Conservation (phyloP, 257 asterid genomes). For the Voacanga thouarsii region DNA sequence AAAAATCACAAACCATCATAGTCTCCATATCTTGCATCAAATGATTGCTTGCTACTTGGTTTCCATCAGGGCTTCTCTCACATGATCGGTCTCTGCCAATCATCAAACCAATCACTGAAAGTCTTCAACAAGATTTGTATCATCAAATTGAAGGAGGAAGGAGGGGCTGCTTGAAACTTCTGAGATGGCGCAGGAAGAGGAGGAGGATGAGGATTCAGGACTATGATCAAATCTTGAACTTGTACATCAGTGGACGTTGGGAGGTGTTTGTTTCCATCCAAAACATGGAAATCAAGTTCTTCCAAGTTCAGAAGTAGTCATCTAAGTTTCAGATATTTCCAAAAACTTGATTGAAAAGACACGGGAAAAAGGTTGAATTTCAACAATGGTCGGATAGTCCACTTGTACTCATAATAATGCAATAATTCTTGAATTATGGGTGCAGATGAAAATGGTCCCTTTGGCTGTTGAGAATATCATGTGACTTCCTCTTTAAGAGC, state of each 20-base stretch:
- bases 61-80: background rate
- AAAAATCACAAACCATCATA: background rate
- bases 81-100: background rate
- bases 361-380: constrained; percentile 16
- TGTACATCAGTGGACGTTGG: too few relatives aligned
- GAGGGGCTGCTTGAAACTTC: too few relatives aligned
- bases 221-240: background rate
- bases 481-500: constrained; percentile 41
- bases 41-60: background rate
- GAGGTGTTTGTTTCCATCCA: too few relatives aligned
- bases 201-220: background rate
- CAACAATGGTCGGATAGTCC: constrained; percentile 45
- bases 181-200: too few relatives aligned
- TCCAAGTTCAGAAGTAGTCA: background rate
- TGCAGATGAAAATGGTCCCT: constrained; percentile 61
- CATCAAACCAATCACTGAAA: background rate
- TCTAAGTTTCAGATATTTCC: background rate
- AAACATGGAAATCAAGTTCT: background rate
- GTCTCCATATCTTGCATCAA: background rate
- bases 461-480: constrained; percentile 54
- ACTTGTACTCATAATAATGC: constrained; percentile 48
- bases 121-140: background rate
- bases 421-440: constrained; percentile 59
- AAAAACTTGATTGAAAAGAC: background rate
- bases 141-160: background rate